Evolutionary conservation across 345 rosid species (phyloP).

Genomic region (Gossypium bickii): DNA sequence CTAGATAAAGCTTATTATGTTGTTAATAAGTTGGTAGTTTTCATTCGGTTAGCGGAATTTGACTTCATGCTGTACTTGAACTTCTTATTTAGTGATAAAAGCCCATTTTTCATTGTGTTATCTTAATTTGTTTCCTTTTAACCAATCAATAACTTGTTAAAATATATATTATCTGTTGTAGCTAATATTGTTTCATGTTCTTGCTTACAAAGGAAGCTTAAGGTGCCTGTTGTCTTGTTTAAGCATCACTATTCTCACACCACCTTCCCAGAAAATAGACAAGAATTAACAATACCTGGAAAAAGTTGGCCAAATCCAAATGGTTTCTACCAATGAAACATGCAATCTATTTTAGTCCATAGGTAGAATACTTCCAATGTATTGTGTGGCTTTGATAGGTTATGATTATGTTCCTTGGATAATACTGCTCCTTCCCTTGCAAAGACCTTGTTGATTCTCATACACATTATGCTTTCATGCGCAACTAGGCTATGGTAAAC

Average conservation of each 20-base stretch:
- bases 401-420: not conserved
- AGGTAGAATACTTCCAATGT: not conserved
- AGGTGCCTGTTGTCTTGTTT: not conserved
- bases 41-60: not conserved
- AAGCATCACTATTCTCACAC: not conserved
- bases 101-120: not conserved
- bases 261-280: not conserved
- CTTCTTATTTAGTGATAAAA: not conserved
- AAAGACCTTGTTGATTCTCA: not conserved
- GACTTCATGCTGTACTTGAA: not conserved
- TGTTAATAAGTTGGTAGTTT: slow-evolving; percentile 1
- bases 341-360: not conserved
- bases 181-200: not conserved
- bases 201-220: slow-evolving; percentile 4
- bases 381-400: not conserved
- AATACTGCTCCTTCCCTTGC: not conserved
- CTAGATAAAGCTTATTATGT: not conserved
- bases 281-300: not conserved
- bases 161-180: not conserved
- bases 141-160: not conserved
- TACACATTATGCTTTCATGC: not conserved
- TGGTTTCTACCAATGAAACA: not conserved
- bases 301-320: not conserved
- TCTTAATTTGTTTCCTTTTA: not conserved
- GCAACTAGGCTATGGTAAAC: not conserved